Base-by-base conservation (phyloP, 345 rosid genomes). In the Populus tremula region DNA sequence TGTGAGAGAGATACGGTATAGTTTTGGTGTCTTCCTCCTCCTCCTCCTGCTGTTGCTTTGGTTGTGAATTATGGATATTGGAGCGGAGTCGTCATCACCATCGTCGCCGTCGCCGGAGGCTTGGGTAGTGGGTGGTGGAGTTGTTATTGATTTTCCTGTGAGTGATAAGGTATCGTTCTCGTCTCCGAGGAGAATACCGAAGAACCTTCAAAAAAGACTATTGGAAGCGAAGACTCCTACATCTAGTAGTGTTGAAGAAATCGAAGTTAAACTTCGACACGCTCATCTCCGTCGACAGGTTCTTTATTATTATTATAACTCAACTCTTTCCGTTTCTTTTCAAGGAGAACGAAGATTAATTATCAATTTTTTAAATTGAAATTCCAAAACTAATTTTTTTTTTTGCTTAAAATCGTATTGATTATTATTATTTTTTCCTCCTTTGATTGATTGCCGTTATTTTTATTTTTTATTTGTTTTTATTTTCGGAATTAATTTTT, bases 221-320 rank as follows among this genome's bases (percentile, higher is more conserved):
- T 78, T 87, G 13, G 97, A 90, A 76, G 80, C 70, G 78, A 87
- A 87, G 49, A 25, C 53, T 68, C 69, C 33, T 87, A 82, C 89
- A 74, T 90, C 91, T 2, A 47, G 79, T 82, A 85, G 92, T 75
- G 92, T 80, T 63, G 96, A 92, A 79, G 94, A 91, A 76, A 96
- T 96, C 81, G 97, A 96, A 84, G 93, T 94, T 70, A 96, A 91
- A 87, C 96, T 96, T 79, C 91, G 94, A 36, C 89, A 84, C 70
- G 99, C 99, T 16, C 89, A 91, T 89, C 92, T 93, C 82, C 96
- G 99, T 35, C 85, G 99, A 86, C 96, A 93, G 98, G 99, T 95
- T 59, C 39, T 43, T 41, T 43, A 2, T 41, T 41, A 41, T 41
- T 9, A 39, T 17, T 59, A 43, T 76, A 62, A 21, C 5, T 73